Evolutionary conservation across 176 grass and related monocot species (phyloP).

Genomic region (Canna indica): DNA sequence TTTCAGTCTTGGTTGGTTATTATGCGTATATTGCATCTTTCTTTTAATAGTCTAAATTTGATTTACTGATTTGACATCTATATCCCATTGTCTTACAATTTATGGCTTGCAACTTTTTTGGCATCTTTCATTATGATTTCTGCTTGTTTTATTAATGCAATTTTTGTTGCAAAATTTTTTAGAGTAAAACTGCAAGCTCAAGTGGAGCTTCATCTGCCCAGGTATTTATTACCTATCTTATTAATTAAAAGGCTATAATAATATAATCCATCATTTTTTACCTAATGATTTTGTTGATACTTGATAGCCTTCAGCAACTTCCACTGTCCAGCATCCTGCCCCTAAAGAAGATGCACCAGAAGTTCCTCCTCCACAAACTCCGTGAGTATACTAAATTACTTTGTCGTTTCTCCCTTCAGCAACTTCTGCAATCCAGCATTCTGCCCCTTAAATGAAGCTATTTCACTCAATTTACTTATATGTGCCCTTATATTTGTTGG

Average conservation of each 20-base stretch:
- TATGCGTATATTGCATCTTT: neutral
- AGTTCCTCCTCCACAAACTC: conserved; percentile 19
- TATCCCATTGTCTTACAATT: neutral
- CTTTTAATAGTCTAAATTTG: no score
- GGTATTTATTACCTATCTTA: conserved; percentile 26
- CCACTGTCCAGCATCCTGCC: conserved; percentile 32
- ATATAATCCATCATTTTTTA: conserved; percentile 3
- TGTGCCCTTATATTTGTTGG: neutral
- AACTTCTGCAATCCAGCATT: no score
- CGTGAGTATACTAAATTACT: conserved; percentile 33
- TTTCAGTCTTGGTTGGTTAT: no score
- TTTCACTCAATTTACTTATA: neutral
- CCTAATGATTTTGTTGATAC: conserved; percentile 30
- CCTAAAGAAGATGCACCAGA: conserved; percentile 34
- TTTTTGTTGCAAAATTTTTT: conserved; percentile 5
- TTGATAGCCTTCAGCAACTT: conserved; percentile 44
- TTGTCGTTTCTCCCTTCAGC: conserved; percentile 2
- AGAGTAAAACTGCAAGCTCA: conserved; percentile 66
- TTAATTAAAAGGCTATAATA: no score
- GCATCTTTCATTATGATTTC: neutral
- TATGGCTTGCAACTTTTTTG: neutral
- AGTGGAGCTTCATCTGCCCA: conserved; percentile 62
- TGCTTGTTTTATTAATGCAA: neutral
- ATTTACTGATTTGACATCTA: no score
- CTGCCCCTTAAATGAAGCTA: neutral